Conservation (phyloP, 768 basidiomycete genomes). For the Pleurotus djamor region DNA sequence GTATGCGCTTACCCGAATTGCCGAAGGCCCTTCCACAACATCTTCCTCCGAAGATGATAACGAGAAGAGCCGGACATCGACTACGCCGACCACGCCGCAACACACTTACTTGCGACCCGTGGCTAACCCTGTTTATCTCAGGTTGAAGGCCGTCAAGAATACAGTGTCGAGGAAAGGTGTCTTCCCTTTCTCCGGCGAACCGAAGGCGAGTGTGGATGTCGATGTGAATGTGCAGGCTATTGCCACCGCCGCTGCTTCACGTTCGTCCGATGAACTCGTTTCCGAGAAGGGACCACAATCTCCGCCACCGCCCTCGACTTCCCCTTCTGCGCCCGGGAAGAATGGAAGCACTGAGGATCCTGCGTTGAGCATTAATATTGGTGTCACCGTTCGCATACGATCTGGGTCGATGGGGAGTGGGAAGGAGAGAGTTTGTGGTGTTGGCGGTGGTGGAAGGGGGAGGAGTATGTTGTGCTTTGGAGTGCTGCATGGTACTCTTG, state of each 20-base stretch:
- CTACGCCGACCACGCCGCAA: not conserved
- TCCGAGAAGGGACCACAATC: not conserved
- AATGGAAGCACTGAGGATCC: not conserved
- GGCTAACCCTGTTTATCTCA: constrained; percentile 57
- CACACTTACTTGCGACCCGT: constrained; percentile 40
- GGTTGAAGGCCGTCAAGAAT: constrained; percentile 62
- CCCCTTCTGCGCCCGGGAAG: not conserved
- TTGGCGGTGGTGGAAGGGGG: constrained; percentile 64
- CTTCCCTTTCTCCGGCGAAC: constrained; percentile 2
- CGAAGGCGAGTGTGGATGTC: not conserved
- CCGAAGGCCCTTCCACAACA: not conserved
- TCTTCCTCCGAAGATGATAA: not conserved
- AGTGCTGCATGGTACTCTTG: not conserved
- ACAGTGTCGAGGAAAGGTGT: constrained; percentile 49
- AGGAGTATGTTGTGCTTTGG: constrained; percentile 27
- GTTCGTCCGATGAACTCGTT: not conserved
- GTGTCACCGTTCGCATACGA: constrained; percentile 11
- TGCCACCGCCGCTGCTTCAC: not conserved
- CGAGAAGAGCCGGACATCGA: not conserved
- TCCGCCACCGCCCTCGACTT: not conserved
- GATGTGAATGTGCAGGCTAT: not conserved
- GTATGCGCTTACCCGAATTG: not conserved
- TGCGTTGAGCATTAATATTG: not conserved
- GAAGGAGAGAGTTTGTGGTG: constrained; percentile 52
- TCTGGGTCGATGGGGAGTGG: constrained; percentile 54